A percentile compares a stretch with the other conserved stretches of the same genome.
Evolutionary conservation across 768 basidiomycete species (phyloP).

Genomic region (Arthromyces matolae): DNA sequence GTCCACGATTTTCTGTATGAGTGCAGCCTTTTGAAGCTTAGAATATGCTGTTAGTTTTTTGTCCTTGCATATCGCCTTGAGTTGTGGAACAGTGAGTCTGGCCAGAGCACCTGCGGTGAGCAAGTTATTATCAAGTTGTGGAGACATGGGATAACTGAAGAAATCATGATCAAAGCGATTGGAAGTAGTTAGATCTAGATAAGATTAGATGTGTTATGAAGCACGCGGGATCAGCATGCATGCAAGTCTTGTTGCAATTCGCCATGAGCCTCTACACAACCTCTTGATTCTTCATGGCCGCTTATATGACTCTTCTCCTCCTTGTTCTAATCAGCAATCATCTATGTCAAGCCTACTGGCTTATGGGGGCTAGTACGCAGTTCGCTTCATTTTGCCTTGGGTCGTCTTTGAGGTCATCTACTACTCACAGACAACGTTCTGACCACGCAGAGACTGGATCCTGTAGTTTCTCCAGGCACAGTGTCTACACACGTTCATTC

Average conservation of each 20-base stretch:
- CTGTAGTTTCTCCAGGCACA: constrained; percentile 30
- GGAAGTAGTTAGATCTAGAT: too few relatives aligned
- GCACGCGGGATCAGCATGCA: too few relatives aligned
- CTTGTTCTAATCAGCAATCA: background rate
- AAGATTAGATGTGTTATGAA: too few relatives aligned
- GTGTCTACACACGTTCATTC: constrained; percentile 34
- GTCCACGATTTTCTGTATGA: constrained; percentile 47
- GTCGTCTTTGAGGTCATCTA: background rate
- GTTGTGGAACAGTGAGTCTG: constrained; percentile 56
- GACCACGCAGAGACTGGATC: constrained; percentile 36
- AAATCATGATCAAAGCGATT: too few relatives aligned
- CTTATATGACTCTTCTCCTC: background rate
- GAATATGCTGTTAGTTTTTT: constrained; percentile 59
- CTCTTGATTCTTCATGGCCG: too few relatives aligned
- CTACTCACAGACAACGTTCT: constrained; percentile 29
- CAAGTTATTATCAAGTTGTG: background rate
- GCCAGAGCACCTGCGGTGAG: constrained; percentile 27
- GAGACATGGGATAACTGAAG: too few relatives aligned
- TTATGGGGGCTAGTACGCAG: constrained; percentile 31
- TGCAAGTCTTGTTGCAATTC: too few relatives aligned
- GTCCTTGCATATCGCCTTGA: constrained; percentile 69
- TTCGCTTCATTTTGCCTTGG: constrained; percentile 6
- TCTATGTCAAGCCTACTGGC: constrained; percentile 20
- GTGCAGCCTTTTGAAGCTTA: constrained; percentile 55
- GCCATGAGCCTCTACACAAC: too few relatives aligned